Evolutionary conservation across 2,329 filamentous ascomycete species (phyloP).

Genomic region (Daldinia sp.): DNA sequence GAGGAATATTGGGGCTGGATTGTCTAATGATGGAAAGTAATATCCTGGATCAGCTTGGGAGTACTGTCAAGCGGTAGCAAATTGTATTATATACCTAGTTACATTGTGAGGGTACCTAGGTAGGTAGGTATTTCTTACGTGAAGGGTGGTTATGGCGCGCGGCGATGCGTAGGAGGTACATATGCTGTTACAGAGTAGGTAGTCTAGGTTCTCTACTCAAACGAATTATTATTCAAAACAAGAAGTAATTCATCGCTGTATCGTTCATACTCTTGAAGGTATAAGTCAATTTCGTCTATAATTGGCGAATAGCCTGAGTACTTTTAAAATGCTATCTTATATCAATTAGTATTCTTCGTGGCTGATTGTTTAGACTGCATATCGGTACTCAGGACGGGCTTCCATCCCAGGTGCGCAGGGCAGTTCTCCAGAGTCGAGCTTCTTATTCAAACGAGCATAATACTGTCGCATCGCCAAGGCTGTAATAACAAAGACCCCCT

Average conservation of each 20-base stretch:
- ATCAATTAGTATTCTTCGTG: background rate
- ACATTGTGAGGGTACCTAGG: background rate
- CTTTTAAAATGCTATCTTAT: too few relatives aligned
- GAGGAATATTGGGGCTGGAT: background rate
- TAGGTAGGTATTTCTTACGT: too few relatives aligned
- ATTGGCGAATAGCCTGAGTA: background rate
- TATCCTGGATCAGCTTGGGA: too few relatives aligned
- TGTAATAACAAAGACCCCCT: background rate
- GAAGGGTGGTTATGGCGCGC: background rate
- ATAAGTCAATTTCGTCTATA: background rate
- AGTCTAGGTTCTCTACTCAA: background rate
- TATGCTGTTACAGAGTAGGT: background rate
- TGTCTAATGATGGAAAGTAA: background rate
- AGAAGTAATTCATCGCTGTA: background rate
- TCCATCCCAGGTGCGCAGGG: background rate
- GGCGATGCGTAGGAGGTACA: background rate
- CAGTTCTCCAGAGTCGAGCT: conserved; percentile 3
- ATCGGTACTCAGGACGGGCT: background rate
- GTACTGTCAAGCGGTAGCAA: background rate
- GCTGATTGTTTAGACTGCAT: background rate
- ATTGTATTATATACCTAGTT: background rate
- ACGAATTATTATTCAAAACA: background rate
- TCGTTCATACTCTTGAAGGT: background rate
- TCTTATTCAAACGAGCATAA: background rate
- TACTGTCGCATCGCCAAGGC: background rate